Conservation (phyloP, 371 early-diverging fungal genomes). For the Mortierella sp. region DNA sequence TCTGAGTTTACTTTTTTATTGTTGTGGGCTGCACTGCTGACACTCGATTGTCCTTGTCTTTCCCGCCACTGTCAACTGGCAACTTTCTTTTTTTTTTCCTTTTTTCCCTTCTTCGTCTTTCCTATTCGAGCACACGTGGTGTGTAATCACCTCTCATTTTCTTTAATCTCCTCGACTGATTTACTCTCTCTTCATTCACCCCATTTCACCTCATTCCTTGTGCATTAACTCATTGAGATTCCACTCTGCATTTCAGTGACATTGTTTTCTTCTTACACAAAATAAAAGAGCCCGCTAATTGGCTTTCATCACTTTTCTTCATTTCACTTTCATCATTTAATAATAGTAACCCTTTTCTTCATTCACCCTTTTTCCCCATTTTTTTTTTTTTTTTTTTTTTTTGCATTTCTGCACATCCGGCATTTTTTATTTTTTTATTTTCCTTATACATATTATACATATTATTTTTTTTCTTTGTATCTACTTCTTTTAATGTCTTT, state of each 20-base stretch:
- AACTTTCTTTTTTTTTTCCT: neutral
- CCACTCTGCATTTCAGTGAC: neutral
- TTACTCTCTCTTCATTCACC: neutral
- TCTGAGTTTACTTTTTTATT: too few relatives aligned
- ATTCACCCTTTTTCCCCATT: too few relatives aligned
- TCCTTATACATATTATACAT: too few relatives aligned
- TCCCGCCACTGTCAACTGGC: too few relatives aligned
- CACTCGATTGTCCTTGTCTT: too few relatives aligned
- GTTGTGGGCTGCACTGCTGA: too few relatives aligned
- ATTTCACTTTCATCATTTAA: too few relatives aligned
- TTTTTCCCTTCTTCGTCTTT: neutral
- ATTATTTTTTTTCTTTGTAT: neutral
- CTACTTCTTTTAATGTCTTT: neutral
- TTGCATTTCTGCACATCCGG: neutral
- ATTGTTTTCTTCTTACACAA: neutral
- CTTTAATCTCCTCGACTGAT: neutral
- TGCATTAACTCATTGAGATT: neutral
- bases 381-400: neutral
- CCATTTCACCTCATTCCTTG: neutral
- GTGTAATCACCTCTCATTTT: too few relatives aligned
- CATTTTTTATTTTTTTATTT: neutral
- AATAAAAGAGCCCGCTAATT: too few relatives aligned
- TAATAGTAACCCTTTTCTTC: too few relatives aligned
- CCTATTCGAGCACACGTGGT: neutral
- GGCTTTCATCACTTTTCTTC: too few relatives aligned